Evolutionary conservation across 2,329 filamentous ascomycete genomes (phyloP).

Genomic region (Phyllosticta capitalensis): DNA sequence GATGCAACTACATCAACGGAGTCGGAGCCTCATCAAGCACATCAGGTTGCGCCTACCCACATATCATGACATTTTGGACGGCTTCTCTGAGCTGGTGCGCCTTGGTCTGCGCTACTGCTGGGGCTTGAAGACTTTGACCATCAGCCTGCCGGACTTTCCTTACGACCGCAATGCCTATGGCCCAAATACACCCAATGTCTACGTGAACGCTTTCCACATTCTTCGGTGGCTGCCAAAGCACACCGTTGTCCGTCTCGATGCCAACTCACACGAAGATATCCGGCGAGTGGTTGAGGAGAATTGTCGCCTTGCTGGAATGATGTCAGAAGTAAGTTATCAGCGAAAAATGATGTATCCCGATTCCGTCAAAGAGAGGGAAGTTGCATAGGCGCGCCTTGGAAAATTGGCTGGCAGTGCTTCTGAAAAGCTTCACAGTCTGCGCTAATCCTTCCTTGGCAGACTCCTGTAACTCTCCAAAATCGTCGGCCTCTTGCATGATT

Average conservation of each 20-base stretch:
- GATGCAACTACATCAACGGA: conserved; percentile 32
- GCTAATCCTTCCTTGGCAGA: conserved; percentile 7
- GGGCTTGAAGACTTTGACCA: conserved; percentile 33
- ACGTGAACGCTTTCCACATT: conserved; percentile 40
- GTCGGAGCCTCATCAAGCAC: conserved; percentile 34
- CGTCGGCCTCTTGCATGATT: background rate
- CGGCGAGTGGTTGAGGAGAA: conserved; percentile 34
- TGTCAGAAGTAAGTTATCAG: conserved; percentile 31
- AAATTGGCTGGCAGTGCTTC: background rate
- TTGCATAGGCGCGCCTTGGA: background rate
- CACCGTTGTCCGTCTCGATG: conserved; percentile 33
- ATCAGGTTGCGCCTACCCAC: conserved; percentile 35
- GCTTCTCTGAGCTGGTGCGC: conserved; percentile 38
- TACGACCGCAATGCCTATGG: conserved; percentile 16
- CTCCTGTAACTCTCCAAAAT: background rate
- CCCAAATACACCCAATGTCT: conserved; percentile 31
- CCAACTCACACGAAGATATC: conserved; percentile 31
- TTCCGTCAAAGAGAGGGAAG: background rate
- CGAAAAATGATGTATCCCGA: background rate
- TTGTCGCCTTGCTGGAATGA: conserved; percentile 27
- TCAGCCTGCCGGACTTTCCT: conserved; percentile 28
- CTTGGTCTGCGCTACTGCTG: conserved; percentile 37
- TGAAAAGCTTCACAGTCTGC: background rate
- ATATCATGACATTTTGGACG: conserved; percentile 38
- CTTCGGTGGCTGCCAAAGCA: conserved; percentile 35